A percentile compares a stretch with the other conserved stretches of the same genome.
Conservation (phyloP, 2,329 filamentous ascomycete genomes). For the Sphaerulina vaccinii region DNA sequence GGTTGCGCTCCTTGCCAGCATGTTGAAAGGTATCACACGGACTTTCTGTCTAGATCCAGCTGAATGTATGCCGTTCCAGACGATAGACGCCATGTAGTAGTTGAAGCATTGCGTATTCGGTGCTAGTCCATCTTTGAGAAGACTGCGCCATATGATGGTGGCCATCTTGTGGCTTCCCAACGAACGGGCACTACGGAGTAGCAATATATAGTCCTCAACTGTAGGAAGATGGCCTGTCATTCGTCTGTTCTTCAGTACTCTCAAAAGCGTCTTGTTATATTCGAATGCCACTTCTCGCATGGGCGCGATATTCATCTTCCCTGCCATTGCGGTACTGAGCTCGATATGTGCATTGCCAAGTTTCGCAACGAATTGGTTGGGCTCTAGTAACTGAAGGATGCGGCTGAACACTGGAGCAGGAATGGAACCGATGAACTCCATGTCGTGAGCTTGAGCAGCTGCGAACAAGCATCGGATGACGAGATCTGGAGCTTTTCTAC, state of each 20-base stretch:
- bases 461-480: slow-evolving; percentile 31
- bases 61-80: slow-evolving; percentile 42
- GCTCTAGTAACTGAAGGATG: slow-evolving; percentile 62
- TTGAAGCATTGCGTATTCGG: slow-evolving; percentile 57
- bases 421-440: slow-evolving; percentile 41
- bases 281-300: slow-evolving; percentile 41
- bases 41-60: slow-evolving; percentile 42
- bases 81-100: slow-evolving; percentile 51
- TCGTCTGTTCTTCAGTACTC: slow-evolving; percentile 42
- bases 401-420: slow-evolving; percentile 61
- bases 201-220: slow-evolving; percentile 51
- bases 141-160: slow-evolving; percentile 47
- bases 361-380: slow-evolving; percentile 50
- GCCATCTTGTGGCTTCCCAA: slow-evolving; percentile 49
- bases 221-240: slow-evolving; percentile 40
- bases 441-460: slow-evolving; percentile 28
- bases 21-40: slow-evolving; percentile 40
- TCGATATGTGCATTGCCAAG: slow-evolving; percentile 49
- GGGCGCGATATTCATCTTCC: slow-evolving; percentile 44
- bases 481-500: slow-evolving; percentile 25
- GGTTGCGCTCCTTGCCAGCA: slow-evolving; percentile 21
- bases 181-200: slow-evolving; percentile 53
- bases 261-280: slow-evolving; percentile 41
- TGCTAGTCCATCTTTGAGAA: slow-evolving; percentile 40
- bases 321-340: slow-evolving; percentile 50